Evolutionary conservation across 2,329 filamentous ascomycete genomes (phyloP).

Genomic region (Elsinoe batatas): DNA sequence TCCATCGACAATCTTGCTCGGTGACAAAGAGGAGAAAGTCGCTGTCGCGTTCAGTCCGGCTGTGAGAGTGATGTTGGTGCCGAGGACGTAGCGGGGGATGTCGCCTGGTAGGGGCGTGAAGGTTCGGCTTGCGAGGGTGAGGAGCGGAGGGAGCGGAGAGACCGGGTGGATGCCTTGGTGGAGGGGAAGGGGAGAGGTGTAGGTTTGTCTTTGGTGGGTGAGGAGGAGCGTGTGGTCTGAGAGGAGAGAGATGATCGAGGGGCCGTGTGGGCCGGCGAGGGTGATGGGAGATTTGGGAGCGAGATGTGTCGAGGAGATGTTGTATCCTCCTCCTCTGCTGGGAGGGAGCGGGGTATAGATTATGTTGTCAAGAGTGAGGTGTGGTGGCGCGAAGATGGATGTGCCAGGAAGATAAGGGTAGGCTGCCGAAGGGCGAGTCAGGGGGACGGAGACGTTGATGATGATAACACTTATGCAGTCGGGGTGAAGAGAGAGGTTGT

Average conservation of each 20-base stretch:
- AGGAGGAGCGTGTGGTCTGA: slow-evolving; percentile 18
- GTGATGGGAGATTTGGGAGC: slow-evolving; percentile 21
- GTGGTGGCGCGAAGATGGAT: slow-evolving; percentile 5
- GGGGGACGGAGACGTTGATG: slow-evolving; percentile 20
- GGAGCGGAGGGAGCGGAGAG: slow-evolving; percentile 22
- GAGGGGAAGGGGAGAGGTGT: slow-evolving; percentile 20
- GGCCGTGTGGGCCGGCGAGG: slow-evolving; percentile 19
- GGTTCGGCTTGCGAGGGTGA: slow-evolving; percentile 24
- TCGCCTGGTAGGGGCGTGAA: slow-evolving; percentile 24
- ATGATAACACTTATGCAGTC: slow-evolving; percentile 20
- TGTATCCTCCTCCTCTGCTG: slow-evolving; percentile 22
- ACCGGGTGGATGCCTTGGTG: slow-evolving; percentile 19
- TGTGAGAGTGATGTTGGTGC: slow-evolving; percentile 28
- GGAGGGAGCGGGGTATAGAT: background rate
- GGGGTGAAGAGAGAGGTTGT: slow-evolving; percentile 20
- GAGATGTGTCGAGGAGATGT: slow-evolving; percentile 22
- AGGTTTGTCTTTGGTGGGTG: slow-evolving; percentile 29
- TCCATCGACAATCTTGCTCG: background rate
- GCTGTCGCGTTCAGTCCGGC: slow-evolving; percentile 26
- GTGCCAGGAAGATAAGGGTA: background rate
- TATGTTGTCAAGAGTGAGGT: background rate
- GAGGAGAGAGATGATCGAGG: slow-evolving; percentile 26
- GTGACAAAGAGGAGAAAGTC: slow-evolving; percentile 15
- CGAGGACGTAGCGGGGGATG: slow-evolving; percentile 29
- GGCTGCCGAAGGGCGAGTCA: slow-evolving; percentile 19